Percentiles rank a stretch among this genome's conserved stretches.
Evolutionary conservation across 2,329 filamentous ascomycete species (phyloP).

Genomic region (Ceratocystis smalleyi): DNA sequence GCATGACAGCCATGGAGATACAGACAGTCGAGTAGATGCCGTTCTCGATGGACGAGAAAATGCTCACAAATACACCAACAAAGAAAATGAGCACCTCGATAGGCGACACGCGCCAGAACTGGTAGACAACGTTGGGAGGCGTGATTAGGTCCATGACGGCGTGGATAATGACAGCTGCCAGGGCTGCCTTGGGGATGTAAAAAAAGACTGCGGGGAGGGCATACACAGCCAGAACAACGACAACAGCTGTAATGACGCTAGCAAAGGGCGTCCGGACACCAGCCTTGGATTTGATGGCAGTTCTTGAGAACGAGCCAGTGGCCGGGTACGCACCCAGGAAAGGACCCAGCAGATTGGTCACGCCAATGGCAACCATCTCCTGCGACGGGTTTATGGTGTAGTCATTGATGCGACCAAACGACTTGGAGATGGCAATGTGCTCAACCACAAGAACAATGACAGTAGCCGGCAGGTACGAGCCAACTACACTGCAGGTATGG

Average conservation of each 20-base stretch:
- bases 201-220: slow-evolving; percentile 71
- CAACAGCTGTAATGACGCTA: slow-evolving; percentile 66
- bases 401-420: slow-evolving; percentile 66
- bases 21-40: slow-evolving; percentile 72
- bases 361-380: slow-evolving; percentile 61
- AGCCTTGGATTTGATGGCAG: slow-evolving; percentile 87
- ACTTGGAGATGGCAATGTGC: slow-evolving; percentile 71
- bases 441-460: slow-evolving; percentile 68
- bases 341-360: slow-evolving; percentile 58
- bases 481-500: slow-evolving; percentile 46
- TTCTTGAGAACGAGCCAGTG: slow-evolving; percentile 80
- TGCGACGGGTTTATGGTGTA: slow-evolving; percentile 69
- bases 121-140: slow-evolving; percentile 65
- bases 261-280: slow-evolving; percentile 77
- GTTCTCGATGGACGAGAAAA: slow-evolving; percentile 69
- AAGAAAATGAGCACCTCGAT: slow-evolving; percentile 76
- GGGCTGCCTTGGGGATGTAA: slow-evolving; percentile 64
- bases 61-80: slow-evolving; percentile 63
- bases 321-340: slow-evolving; percentile 74
- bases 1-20: slow-evolving; percentile 51
- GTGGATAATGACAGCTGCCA: slow-evolving; percentile 79
- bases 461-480: slow-evolving; percentile 51
- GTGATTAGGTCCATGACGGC: slow-evolving; percentile 78
- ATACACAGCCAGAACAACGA: slow-evolving; percentile 74
- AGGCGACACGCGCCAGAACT: slow-evolving; percentile 76